Evolutionary conservation across 2,329 filamentous ascomycete genomes (phyloP).

Genomic region (Celoporthe dispersa): DNA sequence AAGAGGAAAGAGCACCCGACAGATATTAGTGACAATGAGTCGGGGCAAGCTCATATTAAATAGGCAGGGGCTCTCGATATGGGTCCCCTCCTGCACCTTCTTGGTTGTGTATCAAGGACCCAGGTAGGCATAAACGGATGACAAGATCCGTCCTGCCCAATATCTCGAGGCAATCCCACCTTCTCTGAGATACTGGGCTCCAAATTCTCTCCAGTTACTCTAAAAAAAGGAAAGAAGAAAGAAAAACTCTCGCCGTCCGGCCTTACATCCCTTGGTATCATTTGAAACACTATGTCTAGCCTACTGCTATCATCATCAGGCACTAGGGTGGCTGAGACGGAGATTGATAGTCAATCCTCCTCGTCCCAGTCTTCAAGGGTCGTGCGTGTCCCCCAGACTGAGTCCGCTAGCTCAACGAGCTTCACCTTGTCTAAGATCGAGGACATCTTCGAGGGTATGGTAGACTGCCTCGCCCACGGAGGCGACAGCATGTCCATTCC

Average conservation of each 20-base stretch:
- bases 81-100: not conserved
- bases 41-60: not conserved
- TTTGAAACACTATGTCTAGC: not conserved
- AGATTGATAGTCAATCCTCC: not conserved
- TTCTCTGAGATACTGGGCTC: not conserved
- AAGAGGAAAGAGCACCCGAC: not conserved
- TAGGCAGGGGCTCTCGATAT: not conserved
- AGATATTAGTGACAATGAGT: not conserved
- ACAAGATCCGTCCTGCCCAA: not conserved
- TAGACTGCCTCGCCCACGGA: conserved; percentile 51
- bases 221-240: too few species aligned
- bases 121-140: not conserved
- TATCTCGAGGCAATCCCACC: not conserved
- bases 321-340: not conserved
- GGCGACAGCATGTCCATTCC: conserved; percentile 51
- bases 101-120: not conserved
- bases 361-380: conserved; percentile 17
- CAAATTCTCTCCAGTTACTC: not conserved
- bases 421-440: conserved; percentile 58
- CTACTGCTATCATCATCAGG: not conserved
- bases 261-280: not conserved
- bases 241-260: not conserved
- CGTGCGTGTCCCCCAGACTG: not conserved
- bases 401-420: conserved; percentile 30
- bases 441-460: conserved; percentile 55